Base-by-base conservation (phyloP, 106 monocot species). In the Alisma plantagoaquatica region DNA sequence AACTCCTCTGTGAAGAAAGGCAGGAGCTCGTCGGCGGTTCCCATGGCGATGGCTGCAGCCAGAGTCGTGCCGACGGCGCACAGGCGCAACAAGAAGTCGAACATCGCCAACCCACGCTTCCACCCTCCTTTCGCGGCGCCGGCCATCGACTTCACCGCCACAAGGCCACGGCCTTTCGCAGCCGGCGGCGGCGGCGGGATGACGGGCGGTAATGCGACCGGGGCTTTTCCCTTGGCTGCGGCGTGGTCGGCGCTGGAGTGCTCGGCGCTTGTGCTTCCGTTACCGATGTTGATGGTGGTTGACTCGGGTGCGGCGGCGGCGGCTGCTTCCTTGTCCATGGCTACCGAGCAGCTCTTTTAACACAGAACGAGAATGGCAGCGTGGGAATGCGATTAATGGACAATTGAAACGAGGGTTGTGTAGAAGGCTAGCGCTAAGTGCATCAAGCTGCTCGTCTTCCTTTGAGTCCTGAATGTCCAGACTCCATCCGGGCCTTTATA, bases 1-100 rank as follows among this genome's bases (percentile, higher is more conserved):
- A 59, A 73, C 53, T 35, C 55, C 31, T 77, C 52, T 0, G 82
- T 82, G 66, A 82, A 77, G 77, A 82, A 82, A 6, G 82, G 82
- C 26, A 82, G 77, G 20, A 73, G 76, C 59, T 82, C 82, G 19
- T 77, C 66, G 30, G 77, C 54, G 31, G 77, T 82, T 1, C 61
- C 82, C 82, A 82, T 82, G 35, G 62, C 27, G 19, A 70, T 58
- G 16, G 73, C 33, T 27, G 73, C 69, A 3, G 46, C 52, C 11
- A 82, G 25, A 7, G 66, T 41, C 21, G 61, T 73, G 16, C 31
- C 59, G 2, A 70, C 30, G 10, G 73, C 61, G 43, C 38, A 25
- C 15, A 82, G 52, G 56, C 82, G 54, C 19, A 82, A 60, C 20
- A 82, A 16, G 51, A 77, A 65, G 57, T 77, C 77, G 18, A 77